Conservation (phyloP, 2,329 filamentous ascomycete species). For the Phaeosphaeria sp. region DNA sequence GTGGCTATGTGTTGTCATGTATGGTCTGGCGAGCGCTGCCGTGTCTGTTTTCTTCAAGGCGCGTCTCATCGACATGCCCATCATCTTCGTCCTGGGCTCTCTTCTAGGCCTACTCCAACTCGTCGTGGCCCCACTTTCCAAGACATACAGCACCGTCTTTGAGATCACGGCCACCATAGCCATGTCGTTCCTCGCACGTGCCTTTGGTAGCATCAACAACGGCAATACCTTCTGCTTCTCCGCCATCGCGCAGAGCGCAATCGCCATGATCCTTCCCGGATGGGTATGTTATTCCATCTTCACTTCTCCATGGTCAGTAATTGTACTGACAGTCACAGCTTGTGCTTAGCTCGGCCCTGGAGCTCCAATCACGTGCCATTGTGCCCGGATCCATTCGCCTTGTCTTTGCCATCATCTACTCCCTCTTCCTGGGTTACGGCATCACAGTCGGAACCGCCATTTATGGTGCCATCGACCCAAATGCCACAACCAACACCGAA, state of each 20-base stretch:
- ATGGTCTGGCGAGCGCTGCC: constrained; percentile 74
- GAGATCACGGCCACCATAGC: constrained; percentile 55
- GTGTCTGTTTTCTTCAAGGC: constrained; percentile 82
- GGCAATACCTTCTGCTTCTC: constrained; percentile 56
- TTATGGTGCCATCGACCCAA: constrained; percentile 54
- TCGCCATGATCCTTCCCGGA: constrained; percentile 57
- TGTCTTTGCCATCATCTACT: constrained; percentile 60
- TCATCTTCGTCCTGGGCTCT: constrained; percentile 77
- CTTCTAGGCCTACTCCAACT: constrained; percentile 78
- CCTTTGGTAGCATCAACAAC: constrained; percentile 54
- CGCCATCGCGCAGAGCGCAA: constrained; percentile 56
- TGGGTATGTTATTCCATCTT: constrained; percentile 24
- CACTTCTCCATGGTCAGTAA: background rate
- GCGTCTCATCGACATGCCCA: constrained; percentile 76
- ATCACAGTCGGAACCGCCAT: constrained; percentile 58
- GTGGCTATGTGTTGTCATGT: constrained; percentile 65
- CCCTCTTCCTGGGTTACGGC: constrained; percentile 58
- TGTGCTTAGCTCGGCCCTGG: constrained; percentile 55
- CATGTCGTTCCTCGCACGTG: constrained; percentile 56
- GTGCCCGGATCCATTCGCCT: constrained; percentile 57
- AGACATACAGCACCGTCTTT: constrained; percentile 65
- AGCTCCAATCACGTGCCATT: constrained; percentile 55
- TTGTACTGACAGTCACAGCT: constrained; percentile 18
- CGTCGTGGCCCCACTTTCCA: constrained; percentile 73
- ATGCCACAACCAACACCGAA: constrained; percentile 51